Percentiles rank a stretch among this genome's conserved stretches.
phyloP scores from a whole-genome alignment of 2,329 filamentous ascomycete genomes.

The Colletotrichum spinosum region DNA sequence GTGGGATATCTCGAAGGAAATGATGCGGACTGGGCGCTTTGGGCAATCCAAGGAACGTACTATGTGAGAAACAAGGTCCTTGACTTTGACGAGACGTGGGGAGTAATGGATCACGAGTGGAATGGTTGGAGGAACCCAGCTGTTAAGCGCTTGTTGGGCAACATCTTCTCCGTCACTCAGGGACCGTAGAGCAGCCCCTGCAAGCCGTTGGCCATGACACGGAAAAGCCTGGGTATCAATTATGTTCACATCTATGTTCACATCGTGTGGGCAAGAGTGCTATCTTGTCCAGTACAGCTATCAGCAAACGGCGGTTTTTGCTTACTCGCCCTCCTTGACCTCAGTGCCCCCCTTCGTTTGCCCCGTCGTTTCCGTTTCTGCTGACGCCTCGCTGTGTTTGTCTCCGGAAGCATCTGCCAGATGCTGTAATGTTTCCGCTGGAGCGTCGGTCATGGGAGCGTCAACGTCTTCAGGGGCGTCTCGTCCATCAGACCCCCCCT shows the following conservation, averaged over 20 bases:
- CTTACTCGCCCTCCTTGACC: not conserved
- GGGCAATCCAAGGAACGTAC: slow-evolving; percentile 69
- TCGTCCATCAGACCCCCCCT: slow-evolving; percentile 12
- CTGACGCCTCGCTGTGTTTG: not conserved
- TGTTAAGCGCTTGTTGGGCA: slow-evolving; percentile 50
- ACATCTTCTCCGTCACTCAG: slow-evolving; percentile 53
- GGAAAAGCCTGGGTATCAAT: not conserved
- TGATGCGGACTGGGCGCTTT: slow-evolving; percentile 70
- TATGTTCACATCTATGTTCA: not conserved
- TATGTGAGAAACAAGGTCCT: slow-evolving; percentile 64
- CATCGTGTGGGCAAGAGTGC: not conserved
- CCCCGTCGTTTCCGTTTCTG: not conserved
- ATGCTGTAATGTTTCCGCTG: slow-evolving; percentile 1
- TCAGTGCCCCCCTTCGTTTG: not conserved
- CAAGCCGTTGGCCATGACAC: not conserved
- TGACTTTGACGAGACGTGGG: slow-evolving; percentile 66
- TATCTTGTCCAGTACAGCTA: not conserved
- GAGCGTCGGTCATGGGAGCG: slow-evolving; percentile 26
- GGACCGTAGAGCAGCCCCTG: slow-evolving; percentile 42
- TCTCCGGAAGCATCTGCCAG: slow-evolving; percentile 3
- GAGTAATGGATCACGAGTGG: slow-evolving; percentile 58
- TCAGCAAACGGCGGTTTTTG: too few relatives aligned
- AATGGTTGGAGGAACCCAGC: slow-evolving; percentile 50
- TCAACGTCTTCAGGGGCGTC: slow-evolving; percentile 9
- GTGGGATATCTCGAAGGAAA: slow-evolving; percentile 64